Evolutionary conservation across 306 rosid species (phyloP), one percentile per base, ranked within the genome.

Genomic region (Inga leiocalycina): DNA sequence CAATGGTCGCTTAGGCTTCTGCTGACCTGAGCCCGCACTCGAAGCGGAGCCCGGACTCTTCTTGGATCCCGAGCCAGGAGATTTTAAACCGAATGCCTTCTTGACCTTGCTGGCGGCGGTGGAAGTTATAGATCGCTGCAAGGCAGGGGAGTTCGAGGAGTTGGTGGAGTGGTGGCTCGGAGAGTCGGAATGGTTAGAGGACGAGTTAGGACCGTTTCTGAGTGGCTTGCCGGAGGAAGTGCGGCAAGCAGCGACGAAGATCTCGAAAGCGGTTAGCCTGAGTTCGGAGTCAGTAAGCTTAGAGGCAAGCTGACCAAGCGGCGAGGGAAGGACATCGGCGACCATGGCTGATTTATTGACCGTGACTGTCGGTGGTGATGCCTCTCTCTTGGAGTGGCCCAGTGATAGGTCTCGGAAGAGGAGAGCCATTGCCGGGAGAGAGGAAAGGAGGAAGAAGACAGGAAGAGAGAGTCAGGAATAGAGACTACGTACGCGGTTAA

Each of bases 21-120:
- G 90, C 82, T 76, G 92, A 24, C 91, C 96, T 6, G 91, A 81
- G 22, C 85, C 91, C 4, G 89, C 37, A 15, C 85, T 22, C 2
- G 90, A 61, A 24, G 86, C 85, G 2, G 93, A 89, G 48, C 95
- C 95, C n/a, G 98, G 94, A 22, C 95, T 96, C 89, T 90, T 93
- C 89, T 79, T 90, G 3, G 98, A 91, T n/a, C 91, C 95, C 9
- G 97, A 93, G 24, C 95, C 93, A 1, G 98, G 98, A 2, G 99
- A 94, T 80, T 92, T 93, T 24, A 96, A 85, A 3, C 99, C 99
- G 37, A 96, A 91, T 2, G 98, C 99, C 92, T 93, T 96, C 94
- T 96, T 96, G 45, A 96, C 86, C 94, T 93, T 94, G 80, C 97
- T 94, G 78, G 99, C 99, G n/a, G 98, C 97, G 4, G 99, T 81